Conservation (phyloP, 768 basidiomycete species). For the Pulveroboletus sp. region DNA sequence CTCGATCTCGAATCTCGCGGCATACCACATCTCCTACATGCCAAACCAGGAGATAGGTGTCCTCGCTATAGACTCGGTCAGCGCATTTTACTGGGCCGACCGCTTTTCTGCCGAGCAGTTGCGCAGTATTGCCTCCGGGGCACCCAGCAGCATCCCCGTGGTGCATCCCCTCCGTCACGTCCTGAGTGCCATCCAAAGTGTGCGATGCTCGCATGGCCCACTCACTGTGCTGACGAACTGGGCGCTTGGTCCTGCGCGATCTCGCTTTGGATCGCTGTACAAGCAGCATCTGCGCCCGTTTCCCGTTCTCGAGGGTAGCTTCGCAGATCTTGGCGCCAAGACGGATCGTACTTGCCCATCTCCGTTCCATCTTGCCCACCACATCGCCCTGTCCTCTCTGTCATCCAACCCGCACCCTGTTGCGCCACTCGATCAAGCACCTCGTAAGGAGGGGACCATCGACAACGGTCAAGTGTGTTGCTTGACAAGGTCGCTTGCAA, state of each 20-base stretch:
- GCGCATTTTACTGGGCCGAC: constrained; percentile 76
- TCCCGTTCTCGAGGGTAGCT: constrained; percentile 28
- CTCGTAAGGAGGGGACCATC: constrained; percentile 17
- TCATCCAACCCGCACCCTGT: constrained; percentile 9
- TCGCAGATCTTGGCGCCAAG: constrained; percentile 18
- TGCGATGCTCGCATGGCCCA: constrained; percentile 47
- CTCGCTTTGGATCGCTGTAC: constrained; percentile 32
- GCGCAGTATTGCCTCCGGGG: constrained; percentile 21
- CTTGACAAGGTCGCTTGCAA: constrained; percentile 27
- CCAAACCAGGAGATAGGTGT: constrained; percentile 55
- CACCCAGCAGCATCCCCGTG: constrained; percentile 4
- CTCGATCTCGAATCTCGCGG: constrained; percentile 54
- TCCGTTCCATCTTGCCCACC: constrained; percentile 34
- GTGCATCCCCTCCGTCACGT: constrained; percentile 42
- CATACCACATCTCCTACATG: constrained; percentile 46
- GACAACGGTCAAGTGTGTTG: constrained; percentile 22
- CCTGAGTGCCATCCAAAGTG: constrained; percentile 40
- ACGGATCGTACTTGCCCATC: constrained; percentile 15
- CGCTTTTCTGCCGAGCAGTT: constrained; percentile 58
- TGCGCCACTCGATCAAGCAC: constrained; percentile 17
- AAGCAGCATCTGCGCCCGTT: constrained; percentile 51
- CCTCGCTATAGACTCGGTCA: constrained; percentile 71
- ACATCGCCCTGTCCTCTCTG: constrained; percentile 35
- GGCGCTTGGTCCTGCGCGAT: constrained; percentile 38
- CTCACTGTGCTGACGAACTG: constrained; percentile 59